Base-by-base conservation (phyloP, 768 basidiomycete species). In the Phlegmacium glaucopus region DNA sequence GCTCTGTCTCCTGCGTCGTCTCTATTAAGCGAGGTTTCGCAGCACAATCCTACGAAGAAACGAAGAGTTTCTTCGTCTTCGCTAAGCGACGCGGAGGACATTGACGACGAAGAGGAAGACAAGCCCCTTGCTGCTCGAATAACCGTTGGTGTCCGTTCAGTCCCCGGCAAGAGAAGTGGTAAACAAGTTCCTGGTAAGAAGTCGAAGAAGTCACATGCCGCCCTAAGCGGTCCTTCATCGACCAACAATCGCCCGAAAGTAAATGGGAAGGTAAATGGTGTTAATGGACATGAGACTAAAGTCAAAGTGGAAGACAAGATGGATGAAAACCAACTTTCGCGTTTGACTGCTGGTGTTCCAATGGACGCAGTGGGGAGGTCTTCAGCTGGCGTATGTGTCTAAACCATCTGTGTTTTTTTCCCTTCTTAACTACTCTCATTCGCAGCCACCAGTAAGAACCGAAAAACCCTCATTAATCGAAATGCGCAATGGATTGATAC, bases 381-480 rank as follows among this genome's bases (percentile, higher is more conserved):
- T 26, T 70, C 78, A 13, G 63, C 76, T 45, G 71, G 68, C 49
- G 82, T 85, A 63, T 55, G 78, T 64, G 36, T 32, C 44, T 48
- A 29, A 25, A 45, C 36, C 42, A 10, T 42, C 29, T 26, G 36
- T 38, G 11, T 39, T 45, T 44, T 29, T 26, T 25, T 32, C 26
- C 28, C 29, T 36, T 27, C 38, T 45, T 32, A 39, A 27, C 42
- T 43, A 48, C 25, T 54, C 52, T 13, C 26, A 39, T 13, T 22
- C 40, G 34, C 43, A 87, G 81, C 73, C 80, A 4, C 68, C 77
- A 17, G 58, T 67, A 39, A 82, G 78, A 61, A 65, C 81, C 4
- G 90, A 92, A 58, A 91, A 94, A 54, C 82, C 85, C 11, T 87
- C 93, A 3, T 76, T 80, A 12, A 67, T 85, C 15, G 95, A 97